These are phyloP conservation scores for Solanum medicagineum DNA, from an alignment of 257 asterid species.

Conservation along the genomic window DNA sequence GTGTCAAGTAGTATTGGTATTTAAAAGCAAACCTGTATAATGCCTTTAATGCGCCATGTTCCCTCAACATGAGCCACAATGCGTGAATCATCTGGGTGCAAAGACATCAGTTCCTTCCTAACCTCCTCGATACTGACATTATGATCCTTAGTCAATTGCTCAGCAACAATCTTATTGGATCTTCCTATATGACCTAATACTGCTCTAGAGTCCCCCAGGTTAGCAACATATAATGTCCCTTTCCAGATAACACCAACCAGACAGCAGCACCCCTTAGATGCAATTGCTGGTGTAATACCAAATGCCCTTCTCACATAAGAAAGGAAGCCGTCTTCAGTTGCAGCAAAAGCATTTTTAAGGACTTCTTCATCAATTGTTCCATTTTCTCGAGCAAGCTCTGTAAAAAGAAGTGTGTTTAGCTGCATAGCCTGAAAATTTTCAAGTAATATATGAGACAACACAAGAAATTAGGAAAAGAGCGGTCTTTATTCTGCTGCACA, in stretches of 20 bases:
- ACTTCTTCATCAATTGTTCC: slow-evolving; percentile 45
- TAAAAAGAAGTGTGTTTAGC: not conserved
- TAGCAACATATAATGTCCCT: slow-evolving; percentile 44
- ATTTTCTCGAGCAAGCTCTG: slow-evolving; percentile 56
- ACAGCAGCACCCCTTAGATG: slow-evolving; percentile 68
- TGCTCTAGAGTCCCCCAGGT: slow-evolving; percentile 87
- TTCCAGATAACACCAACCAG: slow-evolving; percentile 72
- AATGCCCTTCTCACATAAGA: slow-evolving; percentile 37
- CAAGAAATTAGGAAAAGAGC: not conserved
- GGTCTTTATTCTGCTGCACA: not conserved
- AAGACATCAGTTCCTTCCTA: slow-evolving; percentile 45
- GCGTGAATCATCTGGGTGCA: slow-evolving; percentile 57
- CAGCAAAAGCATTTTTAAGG: slow-evolving; percentile 37
- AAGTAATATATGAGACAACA: not conserved
- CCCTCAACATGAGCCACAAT: slow-evolving; percentile 43
- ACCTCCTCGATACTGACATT: slow-evolving; percentile 57
- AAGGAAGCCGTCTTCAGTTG: slow-evolving; percentile 56
- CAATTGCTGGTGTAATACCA: slow-evolving; percentile 28
- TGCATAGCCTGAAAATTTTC: not conserved
- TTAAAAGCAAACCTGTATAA: slow-evolving; percentile 50
- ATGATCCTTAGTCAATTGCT: slow-evolving; percentile 70
- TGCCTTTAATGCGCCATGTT: slow-evolving; percentile 77
- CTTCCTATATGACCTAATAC: slow-evolving; percentile 46
- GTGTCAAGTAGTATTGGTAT: too few species aligned
- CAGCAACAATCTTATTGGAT: slow-evolving; percentile 40